Evolutionary conservation across 257 asterid genomes (phyloP).

Genomic region (Nicotiana paniculata): DNA sequence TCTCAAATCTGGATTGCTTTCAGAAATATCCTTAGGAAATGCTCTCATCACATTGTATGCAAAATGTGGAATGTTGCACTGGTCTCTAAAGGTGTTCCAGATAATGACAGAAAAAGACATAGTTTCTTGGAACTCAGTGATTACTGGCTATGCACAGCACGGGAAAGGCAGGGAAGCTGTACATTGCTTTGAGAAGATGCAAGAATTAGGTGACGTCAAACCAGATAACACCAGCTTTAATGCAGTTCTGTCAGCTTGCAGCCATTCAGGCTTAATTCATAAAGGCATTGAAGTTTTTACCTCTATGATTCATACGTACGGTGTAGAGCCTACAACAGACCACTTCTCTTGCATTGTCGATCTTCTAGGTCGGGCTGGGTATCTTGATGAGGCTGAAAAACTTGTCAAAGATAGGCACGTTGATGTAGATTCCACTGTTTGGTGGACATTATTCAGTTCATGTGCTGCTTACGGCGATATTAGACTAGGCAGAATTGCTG

Average conservation of each 20-base stretch:
- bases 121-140: slow-evolving; percentile 73
- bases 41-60: slow-evolving; percentile 66
- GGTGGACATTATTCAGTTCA: slow-evolving; percentile 77
- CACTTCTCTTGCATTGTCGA: slow-evolving; percentile 75
- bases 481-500: slow-evolving; percentile 55
- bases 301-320: slow-evolving; percentile 39
- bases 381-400: slow-evolving; percentile 58
- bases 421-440: slow-evolving; percentile 45
- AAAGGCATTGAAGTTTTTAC: slow-evolving; percentile 56
- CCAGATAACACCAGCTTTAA: slow-evolving; percentile 83
- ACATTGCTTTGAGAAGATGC: slow-evolving; percentile 58
- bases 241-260: slow-evolving; percentile 82
- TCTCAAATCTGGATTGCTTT: slow-evolving; percentile 38
- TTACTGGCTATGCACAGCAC: slow-evolving; percentile 69
- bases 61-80: slow-evolving; percentile 54
- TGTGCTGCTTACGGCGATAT: slow-evolving; percentile 61
- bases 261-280: slow-evolving; percentile 66
- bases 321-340: slow-evolving; percentile 46
- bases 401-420: slow-evolving; percentile 30
- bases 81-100: slow-evolving; percentile 51
- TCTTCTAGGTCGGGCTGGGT: slow-evolving; percentile 69
- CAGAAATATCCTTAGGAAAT: slow-evolving; percentile 51
- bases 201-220: slow-evolving; percentile 14
- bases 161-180: slow-evolving; percentile 70
- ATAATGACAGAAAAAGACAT: slow-evolving; percentile 43